phyloP scores from a whole-genome alignment of 305 asterid genomes.

The Rubia occidens region DNA sequence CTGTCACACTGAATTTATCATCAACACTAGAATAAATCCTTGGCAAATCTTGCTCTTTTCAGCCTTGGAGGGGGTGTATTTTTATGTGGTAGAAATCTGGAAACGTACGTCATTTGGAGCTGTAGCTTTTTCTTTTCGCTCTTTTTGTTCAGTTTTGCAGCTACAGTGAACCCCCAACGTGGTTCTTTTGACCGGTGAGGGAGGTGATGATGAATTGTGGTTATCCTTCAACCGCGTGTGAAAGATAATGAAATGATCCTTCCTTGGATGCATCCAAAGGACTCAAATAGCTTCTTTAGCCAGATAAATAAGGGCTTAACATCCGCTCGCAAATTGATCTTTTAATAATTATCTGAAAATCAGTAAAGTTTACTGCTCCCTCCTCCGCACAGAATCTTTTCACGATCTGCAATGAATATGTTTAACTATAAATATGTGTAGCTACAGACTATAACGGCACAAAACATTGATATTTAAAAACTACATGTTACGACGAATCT shows the following conservation, averaged over 20 bases:
- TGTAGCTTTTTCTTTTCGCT: not conserved
- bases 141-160: not conserved
- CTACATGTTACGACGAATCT: too few species aligned
- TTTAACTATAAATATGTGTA: too few species aligned
- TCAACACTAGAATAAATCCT: too few species aligned
- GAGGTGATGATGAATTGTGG: not conserved
- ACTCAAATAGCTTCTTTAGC: not conserved
- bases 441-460: too few species aligned
- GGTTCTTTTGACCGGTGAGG: slow-evolving; percentile 5
- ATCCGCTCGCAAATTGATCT: not conserved
- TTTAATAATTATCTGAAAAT: too few species aligned
- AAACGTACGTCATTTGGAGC: too few species aligned
- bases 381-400: too few species aligned
- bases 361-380: too few species aligned
- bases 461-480: too few species aligned
- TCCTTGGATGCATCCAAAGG: not conserved
- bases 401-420: too few species aligned
- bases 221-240: not conserved
- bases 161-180: not conserved
- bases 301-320: not conserved
- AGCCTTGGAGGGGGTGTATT: not conserved
- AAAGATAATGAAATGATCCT: not conserved
- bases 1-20: too few species aligned
- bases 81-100: not conserved
- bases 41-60: not conserved